A percentile compares a stretch with the other conserved stretches of the same genome.
These are phyloP conservation scores for Podaxis sp. DNA, from an alignment of 768 basidiomycete genomes.

Conservation along the genomic window DNA sequence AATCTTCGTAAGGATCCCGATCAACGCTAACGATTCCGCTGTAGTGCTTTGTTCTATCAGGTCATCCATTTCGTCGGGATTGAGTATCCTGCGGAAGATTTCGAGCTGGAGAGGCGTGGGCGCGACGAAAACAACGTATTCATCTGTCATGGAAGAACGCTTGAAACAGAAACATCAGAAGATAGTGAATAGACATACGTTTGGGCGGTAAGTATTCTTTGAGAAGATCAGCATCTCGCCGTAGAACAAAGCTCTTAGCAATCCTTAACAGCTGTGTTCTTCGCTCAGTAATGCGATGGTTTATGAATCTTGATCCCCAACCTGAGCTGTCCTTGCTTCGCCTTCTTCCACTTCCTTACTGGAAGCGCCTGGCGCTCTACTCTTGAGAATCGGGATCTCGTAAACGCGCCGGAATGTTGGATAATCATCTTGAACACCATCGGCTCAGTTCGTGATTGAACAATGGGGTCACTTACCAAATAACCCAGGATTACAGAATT, in stretches of 20 bases:
- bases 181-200: constrained; percentile 46
- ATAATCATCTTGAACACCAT: constrained; percentile 60
- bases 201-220: constrained; percentile 89
- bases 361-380: constrained; percentile 76
- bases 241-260: constrained; percentile 87
- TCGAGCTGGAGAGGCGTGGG: constrained; percentile 82
- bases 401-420: constrained; percentile 76
- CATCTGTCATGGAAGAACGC: constrained; percentile 51
- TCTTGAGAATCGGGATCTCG: constrained; percentile 84
- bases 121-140: constrained; percentile 96
- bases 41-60: constrained; percentile 65
- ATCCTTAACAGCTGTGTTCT: constrained; percentile 59
- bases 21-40: constrained; percentile 76
- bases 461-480: constrained; percentile 50
- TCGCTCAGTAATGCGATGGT: neutral
- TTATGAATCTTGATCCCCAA: constrained; percentile 27
- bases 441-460: constrained; percentile 9
- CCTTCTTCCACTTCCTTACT: constrained; percentile 76
- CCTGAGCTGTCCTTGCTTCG: constrained; percentile 74
- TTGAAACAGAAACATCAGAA: neutral
- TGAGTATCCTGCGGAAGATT: constrained; percentile 77
- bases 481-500: constrained; percentile 93
- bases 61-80: constrained; percentile 65
- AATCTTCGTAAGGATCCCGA: constrained; percentile 82
- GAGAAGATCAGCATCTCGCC: constrained; percentile 82